These are phyloP conservation scores for Emmonsia crescens DNA, from an alignment of 2,329 filamentous ascomycete genomes.

Conservation along the genomic window DNA sequence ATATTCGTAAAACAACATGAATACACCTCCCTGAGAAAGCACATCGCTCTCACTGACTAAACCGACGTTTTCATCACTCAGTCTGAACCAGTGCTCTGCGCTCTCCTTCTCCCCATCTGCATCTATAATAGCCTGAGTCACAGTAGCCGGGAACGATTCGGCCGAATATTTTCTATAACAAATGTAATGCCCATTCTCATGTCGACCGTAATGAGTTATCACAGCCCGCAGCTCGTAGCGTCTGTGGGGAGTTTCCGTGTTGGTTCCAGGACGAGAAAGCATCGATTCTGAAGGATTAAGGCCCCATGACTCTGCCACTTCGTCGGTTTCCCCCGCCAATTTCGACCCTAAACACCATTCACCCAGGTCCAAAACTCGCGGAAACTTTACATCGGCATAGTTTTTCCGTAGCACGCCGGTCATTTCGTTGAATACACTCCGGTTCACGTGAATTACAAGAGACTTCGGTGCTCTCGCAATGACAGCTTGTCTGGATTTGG, in stretches of 20 bases:
- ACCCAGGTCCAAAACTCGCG: slow-evolving; percentile 60
- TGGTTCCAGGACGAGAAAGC: slow-evolving; percentile 51
- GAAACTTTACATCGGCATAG: slow-evolving; percentile 65
- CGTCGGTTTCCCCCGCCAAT: slow-evolving; percentile 20
- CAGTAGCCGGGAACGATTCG: slow-evolving; percentile 23
- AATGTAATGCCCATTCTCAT: slow-evolving; percentile 93
- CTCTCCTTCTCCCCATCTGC: slow-evolving; percentile 25
- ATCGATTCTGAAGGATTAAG: slow-evolving; percentile 60
- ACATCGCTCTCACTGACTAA: slow-evolving; percentile 63
- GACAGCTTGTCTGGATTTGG: slow-evolving; percentile 82
- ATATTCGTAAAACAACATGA: slow-evolving; percentile 95
- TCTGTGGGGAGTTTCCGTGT: slow-evolving; percentile 36
- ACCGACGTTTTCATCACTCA: slow-evolving; percentile 80
- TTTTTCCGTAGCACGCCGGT: slow-evolving; percentile 79
- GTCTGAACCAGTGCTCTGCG: slow-evolving; percentile 66
- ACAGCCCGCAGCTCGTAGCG: slow-evolving; percentile 72
- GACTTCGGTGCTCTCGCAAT: slow-evolving; percentile 72
- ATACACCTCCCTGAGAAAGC: slow-evolving; percentile 67
- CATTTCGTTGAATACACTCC: slow-evolving; percentile 77
- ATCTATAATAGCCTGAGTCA: slow-evolving; percentile 24
- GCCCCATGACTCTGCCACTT: slow-evolving; percentile 55
- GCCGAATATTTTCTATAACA: slow-evolving; percentile 66
- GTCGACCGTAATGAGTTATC: slow-evolving; percentile 77
- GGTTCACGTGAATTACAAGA: slow-evolving; percentile 77
- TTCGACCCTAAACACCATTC: slow-evolving; percentile 71